Base-by-base conservation (phyloP, 352 stramenopile genomes). In the Elongisporangium senticosum region DNA sequence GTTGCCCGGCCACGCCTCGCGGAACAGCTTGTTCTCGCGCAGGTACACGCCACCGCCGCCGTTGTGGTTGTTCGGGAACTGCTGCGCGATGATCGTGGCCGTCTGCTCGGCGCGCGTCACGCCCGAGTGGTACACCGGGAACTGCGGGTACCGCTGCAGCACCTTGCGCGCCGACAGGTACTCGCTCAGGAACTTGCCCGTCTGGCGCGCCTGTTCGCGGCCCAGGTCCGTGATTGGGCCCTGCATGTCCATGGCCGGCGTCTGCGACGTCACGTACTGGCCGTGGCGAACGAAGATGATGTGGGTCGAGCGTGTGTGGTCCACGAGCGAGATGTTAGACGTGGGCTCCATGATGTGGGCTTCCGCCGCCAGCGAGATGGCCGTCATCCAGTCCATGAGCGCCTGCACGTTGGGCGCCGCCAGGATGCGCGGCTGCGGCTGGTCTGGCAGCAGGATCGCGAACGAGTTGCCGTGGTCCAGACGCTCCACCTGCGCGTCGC, bases 351-450 rank as follows among this genome's bases (percentile, higher is more conserved):
- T 63, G 13, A 78, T 62, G 14, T 59, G 28, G 13, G 77, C 75
- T 20, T 75, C 63, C 1, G 77, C 64, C 22, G 75, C 72, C 17
- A 90, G 59, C 0, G 76, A 64, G 68, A 90, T 77, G 13, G 80
- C 76, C 20, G 80, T 90, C 69, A 90, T 82, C 80, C 80, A 90
- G 67, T 90, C 77, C 69, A 90, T 82, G 17, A 87, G 63, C 24
- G 67, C 67, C 63, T 90, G 80, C 19, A 88, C 73, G 59, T 65
- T 71, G 0, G 76, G 66, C 13, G 77, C 74, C 1, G 63, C 69
- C n/a, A 90, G 63, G 56, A 68, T 59, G 17, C 80, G 74, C 37
- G 60, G 56, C 24, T 61, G 65, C 8, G 62, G 65, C 40, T 67
- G 71, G 19, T 48, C 13, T n/a, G 59, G 37, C 19, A 75, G 63